Base-by-base conservation (phyloP, 352 stramenopile genomes). In the Globisporangium barbulae region DNA sequence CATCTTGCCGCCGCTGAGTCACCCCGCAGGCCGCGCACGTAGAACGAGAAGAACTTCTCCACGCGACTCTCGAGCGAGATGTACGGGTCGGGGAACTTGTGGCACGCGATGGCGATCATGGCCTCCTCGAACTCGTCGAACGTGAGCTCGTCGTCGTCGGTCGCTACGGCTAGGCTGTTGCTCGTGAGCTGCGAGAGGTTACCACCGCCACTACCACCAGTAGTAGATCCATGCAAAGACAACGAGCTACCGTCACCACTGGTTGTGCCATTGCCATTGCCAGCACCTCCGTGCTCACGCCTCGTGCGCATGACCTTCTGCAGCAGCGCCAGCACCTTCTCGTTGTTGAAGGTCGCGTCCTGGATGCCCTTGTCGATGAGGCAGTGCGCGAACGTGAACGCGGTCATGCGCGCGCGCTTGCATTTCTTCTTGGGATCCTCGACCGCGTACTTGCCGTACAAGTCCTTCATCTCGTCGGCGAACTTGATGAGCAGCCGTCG, bases 71-170 rank as follows among this genome's bases (percentile, higher is more conserved):
- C 81, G 54, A 93, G 76, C 21, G 83, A 91, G n/a, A 74, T 69
- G 63, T 90, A 93, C 30, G 81, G 83, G 53, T 93, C 83, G 13
- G 81, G 79, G 56, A 90, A 90, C 67, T 91, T 93, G 68, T 88
- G 74, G 68, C 83, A 91, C 37, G 83, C 81, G 25, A 89, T 74
- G 42, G 78, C 81, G 57, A 90, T 72, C 59, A 91, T 72, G 5
- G 79, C 73, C 64, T 93, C 83, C 53, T 93, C 74, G 48, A 91
- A 93, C 61, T 82, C 74, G 15, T 81, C 69, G 61, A 83, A 91
- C 41, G 68, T 64, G 13, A 93, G 58, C 21, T 89, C 83, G 39
- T 88, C 75, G 30, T 63, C 62, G 5, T 62, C 45, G 19, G 12
- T 59, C 44, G 62, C 12, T 13, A 56, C 25, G 42, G 17, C n/a